A percentile compares a stretch with the other conserved stretches of the same genome.
Conservation (phyloP, 139 green algal genomes). For the Raphidocelis subcapitata region DNA sequence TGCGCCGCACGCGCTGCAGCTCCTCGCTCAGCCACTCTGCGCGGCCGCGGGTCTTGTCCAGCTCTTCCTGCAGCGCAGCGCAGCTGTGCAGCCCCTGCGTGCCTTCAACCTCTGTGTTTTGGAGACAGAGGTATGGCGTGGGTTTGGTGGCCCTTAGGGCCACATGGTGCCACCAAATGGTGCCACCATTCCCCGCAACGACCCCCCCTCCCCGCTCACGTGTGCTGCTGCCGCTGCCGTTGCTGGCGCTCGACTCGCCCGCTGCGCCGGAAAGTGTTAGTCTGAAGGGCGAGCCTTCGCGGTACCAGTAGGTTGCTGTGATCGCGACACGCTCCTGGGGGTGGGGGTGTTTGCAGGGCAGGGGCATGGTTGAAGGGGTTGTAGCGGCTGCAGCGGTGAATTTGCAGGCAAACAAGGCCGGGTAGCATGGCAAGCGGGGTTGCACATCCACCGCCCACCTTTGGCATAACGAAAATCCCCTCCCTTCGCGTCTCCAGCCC, state of each 20-base stretch:
- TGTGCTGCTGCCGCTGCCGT: background rate
- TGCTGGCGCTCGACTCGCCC: conserved; percentile 1
- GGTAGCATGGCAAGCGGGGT: background rate
- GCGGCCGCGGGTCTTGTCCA: conserved; percentile 12
- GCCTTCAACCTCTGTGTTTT: background rate
- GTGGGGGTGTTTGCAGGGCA: no score
- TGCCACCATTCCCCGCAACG: background rate
- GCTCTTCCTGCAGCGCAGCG: conserved; percentile 37
- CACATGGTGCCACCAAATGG: no score
- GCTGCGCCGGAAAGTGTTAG: background rate
- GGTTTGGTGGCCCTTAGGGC: background rate
- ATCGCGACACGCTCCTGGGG: conserved; percentile 74
- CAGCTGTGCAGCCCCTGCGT: background rate
- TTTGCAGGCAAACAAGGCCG: background rate
- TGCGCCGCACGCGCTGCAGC: conserved; percentile 45
- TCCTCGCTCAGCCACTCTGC: conserved; percentile 30
- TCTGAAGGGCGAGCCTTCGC: background rate
- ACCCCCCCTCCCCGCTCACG: background rate
- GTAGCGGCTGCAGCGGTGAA: conserved; percentile 4
- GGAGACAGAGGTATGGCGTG: background rate
- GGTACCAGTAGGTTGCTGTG: conserved; percentile 63
- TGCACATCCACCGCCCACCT: conserved; percentile 5
- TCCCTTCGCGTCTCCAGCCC: conserved; percentile 63
- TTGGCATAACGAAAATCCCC: conserved; percentile 90
- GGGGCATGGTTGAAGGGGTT: no score